Conservation (phyloP, 305 asterid genomes). For the Plantago rigida region DNA sequence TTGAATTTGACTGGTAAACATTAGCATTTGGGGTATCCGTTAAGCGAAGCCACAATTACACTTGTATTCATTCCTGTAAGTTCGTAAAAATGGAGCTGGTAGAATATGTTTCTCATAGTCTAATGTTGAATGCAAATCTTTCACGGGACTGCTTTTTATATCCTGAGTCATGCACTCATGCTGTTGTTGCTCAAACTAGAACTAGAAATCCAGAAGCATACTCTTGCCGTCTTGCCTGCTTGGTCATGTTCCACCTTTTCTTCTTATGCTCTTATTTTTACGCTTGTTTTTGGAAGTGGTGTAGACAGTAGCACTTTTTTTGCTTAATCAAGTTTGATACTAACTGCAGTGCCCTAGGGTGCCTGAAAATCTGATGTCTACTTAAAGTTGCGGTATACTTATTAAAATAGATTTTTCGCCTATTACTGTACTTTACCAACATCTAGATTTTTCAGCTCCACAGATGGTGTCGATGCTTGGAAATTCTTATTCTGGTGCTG, state of each 20-base stretch:
- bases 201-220: not conserved
- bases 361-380: not conserved
- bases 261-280: not conserved
- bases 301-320: not conserved
- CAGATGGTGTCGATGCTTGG: constrained; percentile 73
- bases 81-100: not conserved
- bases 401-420: constrained; percentile 8
- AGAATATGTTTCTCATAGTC: not conserved
- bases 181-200: not conserved
- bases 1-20: constrained; percentile 60
- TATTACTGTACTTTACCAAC: constrained; percentile 27
- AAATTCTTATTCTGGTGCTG: constrained; percentile 56
- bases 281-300: not conserved
- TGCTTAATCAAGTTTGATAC: not conserved
- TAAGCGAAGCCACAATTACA: not conserved
- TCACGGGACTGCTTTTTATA: not conserved
- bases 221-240: not conserved
- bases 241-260: not conserved
- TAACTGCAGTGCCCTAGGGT: not conserved
- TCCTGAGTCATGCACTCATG: not conserved
- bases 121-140: not conserved
- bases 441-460: constrained; percentile 56
- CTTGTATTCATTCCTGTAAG: not conserved
- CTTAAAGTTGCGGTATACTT: constrained; percentile 9
- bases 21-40: constrained; percentile 18